Evolutionary conservation across 257 asterid genomes (phyloP).

Genomic region (Nicotiana otophora): DNA sequence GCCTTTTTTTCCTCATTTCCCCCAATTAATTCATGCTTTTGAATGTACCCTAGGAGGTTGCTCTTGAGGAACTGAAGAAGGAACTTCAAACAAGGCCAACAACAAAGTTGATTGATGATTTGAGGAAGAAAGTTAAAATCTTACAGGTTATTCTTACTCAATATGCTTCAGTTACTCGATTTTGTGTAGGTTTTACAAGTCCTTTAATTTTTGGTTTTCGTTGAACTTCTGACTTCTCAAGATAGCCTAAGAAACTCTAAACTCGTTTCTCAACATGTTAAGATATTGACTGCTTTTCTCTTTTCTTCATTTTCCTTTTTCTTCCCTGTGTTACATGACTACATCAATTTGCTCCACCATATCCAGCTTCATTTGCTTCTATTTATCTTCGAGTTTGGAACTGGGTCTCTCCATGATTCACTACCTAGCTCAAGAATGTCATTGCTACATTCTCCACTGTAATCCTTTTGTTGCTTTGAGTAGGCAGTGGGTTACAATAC

Average conservation of each 20-base stretch:
- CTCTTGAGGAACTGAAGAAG: conserved; percentile 64
- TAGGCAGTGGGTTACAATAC: conserved; percentile 98
- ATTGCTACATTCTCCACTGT: not conserved
- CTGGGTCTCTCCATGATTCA: not conserved
- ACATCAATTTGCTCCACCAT: not conserved
- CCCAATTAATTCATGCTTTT: not conserved
- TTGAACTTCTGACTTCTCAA: not conserved
- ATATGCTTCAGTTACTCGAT: conserved; percentile 8
- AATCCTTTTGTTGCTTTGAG: not conserved
- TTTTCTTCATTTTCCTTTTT: not conserved
- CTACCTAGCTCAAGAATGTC: not conserved
- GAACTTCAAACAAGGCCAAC: conserved; percentile 87
- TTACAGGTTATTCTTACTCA: conserved; percentile 62
- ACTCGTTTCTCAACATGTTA: not conserved
- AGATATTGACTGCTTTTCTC: not conserved
- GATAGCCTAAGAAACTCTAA: not conserved
- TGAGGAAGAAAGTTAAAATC: conserved; percentile 84
- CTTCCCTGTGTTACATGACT: not conserved
- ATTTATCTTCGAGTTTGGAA: not conserved
- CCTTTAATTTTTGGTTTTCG: not conserved
- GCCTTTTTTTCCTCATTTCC: conserved; percentile 6
- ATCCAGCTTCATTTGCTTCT: not conserved
- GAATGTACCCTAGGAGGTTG: conserved; percentile 43
- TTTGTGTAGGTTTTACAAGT: conserved; percentile 1
- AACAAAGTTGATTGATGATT: conserved; percentile 71